Base-by-base conservation (phyloP, 2,329 filamentous ascomycete species). In the Ophiostoma tasmaniense region DNA sequence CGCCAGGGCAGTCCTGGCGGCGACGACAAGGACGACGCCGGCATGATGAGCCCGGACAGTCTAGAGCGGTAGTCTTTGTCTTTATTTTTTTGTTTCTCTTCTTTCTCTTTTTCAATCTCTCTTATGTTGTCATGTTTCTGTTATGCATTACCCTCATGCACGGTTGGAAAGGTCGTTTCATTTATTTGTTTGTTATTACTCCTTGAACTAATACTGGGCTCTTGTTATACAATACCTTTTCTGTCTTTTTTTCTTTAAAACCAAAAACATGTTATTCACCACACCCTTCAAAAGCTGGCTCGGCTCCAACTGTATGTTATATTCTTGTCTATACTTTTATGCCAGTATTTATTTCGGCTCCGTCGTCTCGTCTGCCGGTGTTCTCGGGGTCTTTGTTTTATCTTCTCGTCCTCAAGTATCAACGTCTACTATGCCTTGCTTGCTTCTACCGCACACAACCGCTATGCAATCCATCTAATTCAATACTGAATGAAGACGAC, bases 21-120 rank as follows among this genome's bases (percentile, higher is more conserved):
- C 69, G 89, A 89, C 73, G 89, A 89, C 73, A 89, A 90, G 75
- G 88, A 88, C 69, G 87, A 87, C 67, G 85, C 87, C 39, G 89
- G 89, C 25, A 92, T 94, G 87, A 92, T 94, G 83, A 95, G 91
- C 76, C 92, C 92, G 3, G 89, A 94, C 79, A 93, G 91, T 77
- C 87, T 92, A 73, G 70, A 70, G 25, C 22, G 39, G 50, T 66
- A 55, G 28, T 13, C 66, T 45, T 35, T 13, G 67, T 14, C 50
- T 59, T 5, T 39, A 20, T 45, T 35, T 25, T 52, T 62, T 68
- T 65, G 52, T 68, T 35, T 66, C 37, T 61, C 39, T 50, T 33
- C 28, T 66, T 64, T 39, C 14, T 39, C 37, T 37, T 50, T n/a
- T 61, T 59, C 39, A 30, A 11, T 42, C 37, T 66, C 2, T 33